Base-by-base conservation (phyloP, 768 basidiomycete species). In the Ramaria sp. region DNA sequence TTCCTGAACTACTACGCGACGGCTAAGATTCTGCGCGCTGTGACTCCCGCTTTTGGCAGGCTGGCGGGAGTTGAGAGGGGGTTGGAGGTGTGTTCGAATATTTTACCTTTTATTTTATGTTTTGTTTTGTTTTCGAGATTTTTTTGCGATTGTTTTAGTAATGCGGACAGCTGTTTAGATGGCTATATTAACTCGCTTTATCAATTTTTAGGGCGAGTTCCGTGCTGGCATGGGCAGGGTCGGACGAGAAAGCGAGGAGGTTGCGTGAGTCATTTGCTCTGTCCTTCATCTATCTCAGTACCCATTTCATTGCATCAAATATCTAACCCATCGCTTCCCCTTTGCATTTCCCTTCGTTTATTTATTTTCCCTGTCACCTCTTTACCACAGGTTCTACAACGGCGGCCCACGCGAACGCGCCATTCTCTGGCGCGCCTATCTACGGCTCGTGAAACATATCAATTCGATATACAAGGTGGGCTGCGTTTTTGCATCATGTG, bases 21-120 rank as follows among this genome's bases (percentile, higher is more conserved):
- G 0, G 87, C 88, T 3, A 75, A 80, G 60, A 86, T 96, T 41
- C 70, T 97, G 3, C 77, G 83, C 27, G 83, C 86, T 3, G 92
- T 89, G 4, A 93, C 95, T 0, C 95, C 94, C 0, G 88, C 93
- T 0, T 98, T 98, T 70, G 95, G 94, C 0, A 79, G 83, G 34
- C 75, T 97, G 13, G 91, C 94, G 0, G 88, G 89, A 0, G 79
- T 87, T 3, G 92, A 96, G 66, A 92, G 0, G 79, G 83, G 31
- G 70, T 97, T 33, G 80, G 55, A 57, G 51, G 51, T 52, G 15
- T 20, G 31, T 52, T 19, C 15, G 9, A n/a, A 15, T 17, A 34
- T 37, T n/a, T 43, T 1, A 22, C 42, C 20, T 19, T 7, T 43
- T 43, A 19, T 22, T 17, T n/a, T n/a, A 9, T 2, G 42, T 43